Conservation (phyloP, 352 stramenopile species). For the Aphanomyces cochlioides region DNA sequence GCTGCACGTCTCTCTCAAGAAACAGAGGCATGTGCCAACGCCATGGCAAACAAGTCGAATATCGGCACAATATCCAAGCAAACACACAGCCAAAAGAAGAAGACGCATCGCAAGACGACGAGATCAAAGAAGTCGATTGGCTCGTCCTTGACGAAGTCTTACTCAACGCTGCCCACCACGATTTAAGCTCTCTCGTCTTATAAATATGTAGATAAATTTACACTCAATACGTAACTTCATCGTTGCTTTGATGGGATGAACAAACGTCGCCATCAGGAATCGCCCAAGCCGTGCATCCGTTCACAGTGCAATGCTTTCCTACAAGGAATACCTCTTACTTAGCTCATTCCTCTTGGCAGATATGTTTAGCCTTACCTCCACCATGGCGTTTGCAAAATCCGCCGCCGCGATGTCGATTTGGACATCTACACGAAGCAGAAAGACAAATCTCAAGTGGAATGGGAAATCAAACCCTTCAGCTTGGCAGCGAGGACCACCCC, state of each 20-base stretch:
- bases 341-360: neutral
- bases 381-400: slow-evolving; percentile 1
- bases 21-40: slow-evolving; percentile 22
- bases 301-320: neutral
- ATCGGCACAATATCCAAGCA: too few relatives aligned
- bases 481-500: neutral
- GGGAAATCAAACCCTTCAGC: neutral
- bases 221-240: too few relatives aligned
- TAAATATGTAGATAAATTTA: too few relatives aligned
- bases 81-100: too few relatives aligned
- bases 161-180: too few relatives aligned
- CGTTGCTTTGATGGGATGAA: neutral
- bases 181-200: too few relatives aligned
- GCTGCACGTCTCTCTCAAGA: slow-evolving; percentile 10
- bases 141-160: too few relatives aligned
- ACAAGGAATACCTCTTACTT: neutral
- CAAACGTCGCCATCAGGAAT: neutral
- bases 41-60: slow-evolving; percentile 3
- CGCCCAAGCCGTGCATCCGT: neutral
- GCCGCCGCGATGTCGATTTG: neutral
- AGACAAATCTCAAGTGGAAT: neutral
- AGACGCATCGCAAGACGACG: too few relatives aligned
- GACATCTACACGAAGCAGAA: too few relatives aligned
- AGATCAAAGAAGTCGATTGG: too few relatives aligned
- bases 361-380: neutral